These are phyloP conservation scores for Moesziomyces antarcticus DNA, from an alignment of 1,284 basidiomycete genomes.

Conservation along the genomic window DNA sequence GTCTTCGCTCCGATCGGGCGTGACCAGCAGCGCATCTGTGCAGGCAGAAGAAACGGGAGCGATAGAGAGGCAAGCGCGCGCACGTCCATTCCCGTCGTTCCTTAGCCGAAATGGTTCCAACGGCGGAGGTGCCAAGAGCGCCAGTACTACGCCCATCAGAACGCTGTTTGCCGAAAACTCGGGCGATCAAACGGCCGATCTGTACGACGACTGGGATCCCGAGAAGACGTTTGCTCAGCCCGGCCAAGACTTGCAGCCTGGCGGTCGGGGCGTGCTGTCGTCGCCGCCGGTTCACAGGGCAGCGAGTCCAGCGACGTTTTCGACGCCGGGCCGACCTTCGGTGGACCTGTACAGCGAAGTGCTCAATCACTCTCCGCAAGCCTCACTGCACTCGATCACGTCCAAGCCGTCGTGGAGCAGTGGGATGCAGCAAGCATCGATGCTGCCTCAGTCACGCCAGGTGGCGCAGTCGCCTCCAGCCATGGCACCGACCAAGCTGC, in stretches of 20 bases:
- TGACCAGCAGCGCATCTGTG: not conserved
- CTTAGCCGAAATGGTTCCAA: slow-evolving; percentile 22
- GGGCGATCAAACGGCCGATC: slow-evolving; percentile 6
- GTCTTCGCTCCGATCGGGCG: slow-evolving; percentile 6
- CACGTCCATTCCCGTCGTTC: slow-evolving; percentile 27
- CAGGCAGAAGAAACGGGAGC: slow-evolving; percentile 13
- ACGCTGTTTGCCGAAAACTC: slow-evolving; percentile 12
- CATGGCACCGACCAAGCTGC: not conserved
- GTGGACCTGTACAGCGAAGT: slow-evolving; percentile 38
- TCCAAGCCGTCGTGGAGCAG: not conserved
- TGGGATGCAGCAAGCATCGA: not conserved
- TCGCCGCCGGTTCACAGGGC: slow-evolving; percentile 26
- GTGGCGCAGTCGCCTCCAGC: slow-evolving; percentile 7
- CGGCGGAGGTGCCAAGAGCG: slow-evolving; percentile 12
- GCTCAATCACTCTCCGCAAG: slow-evolving; percentile 20
- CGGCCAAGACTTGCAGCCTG: slow-evolving; percentile 33
- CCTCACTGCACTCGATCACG: not conserved
- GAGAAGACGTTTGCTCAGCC: slow-evolving; percentile 47
- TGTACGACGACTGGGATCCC: slow-evolving; percentile 43
- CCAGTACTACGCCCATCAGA: slow-evolving; percentile 23
- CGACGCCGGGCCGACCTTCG: slow-evolving; percentile 15
- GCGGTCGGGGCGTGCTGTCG: slow-evolving; percentile 13
- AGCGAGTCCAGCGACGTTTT: slow-evolving; percentile 12
- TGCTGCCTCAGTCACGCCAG: slow-evolving; percentile 1
- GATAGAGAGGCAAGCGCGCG: slow-evolving; percentile 13